Conservation (phyloP, 2,329 filamentous ascomycete genomes). For the Ophiostoma sp. region DNA sequence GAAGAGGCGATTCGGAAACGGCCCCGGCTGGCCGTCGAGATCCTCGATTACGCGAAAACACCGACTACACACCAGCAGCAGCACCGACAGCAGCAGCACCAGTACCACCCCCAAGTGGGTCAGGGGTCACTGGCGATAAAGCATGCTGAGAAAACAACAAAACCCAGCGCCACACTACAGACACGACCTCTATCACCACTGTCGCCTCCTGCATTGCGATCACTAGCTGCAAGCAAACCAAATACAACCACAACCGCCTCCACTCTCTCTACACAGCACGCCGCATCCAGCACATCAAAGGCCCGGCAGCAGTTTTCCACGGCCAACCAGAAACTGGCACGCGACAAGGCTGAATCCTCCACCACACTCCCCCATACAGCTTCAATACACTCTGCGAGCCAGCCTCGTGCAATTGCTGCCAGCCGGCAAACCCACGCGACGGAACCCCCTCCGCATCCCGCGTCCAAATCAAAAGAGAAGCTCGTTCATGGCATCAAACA, state of each 20-base stretch:
- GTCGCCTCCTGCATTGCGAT: constrained; percentile 1
- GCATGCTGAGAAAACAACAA: neutral
- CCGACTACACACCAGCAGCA: neutral
- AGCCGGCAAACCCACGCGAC: neutral
- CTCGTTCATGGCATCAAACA: constrained; percentile 57
- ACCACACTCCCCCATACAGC: constrained; percentile 1
- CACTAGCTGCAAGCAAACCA: neutral
- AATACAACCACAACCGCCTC: neutral
- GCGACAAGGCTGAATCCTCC: constrained; percentile 5
- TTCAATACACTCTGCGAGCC: neutral
- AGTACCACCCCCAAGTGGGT: neutral
- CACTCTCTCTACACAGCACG: neutral
- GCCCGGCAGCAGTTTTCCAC: neutral
- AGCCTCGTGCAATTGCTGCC: neutral
- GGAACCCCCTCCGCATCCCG: neutral
- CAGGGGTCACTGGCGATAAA: constrained; percentile 1
- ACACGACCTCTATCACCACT: constrained; percentile 12
- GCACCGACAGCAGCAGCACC: constrained; percentile 8
- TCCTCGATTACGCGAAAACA: constrained; percentile 30
- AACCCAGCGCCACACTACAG: neutral
- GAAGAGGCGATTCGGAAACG: constrained; percentile 42
- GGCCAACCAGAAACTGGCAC: neutral
- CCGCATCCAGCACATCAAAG: neutral
- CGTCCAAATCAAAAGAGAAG: constrained; percentile 44
- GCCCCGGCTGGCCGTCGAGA: constrained; percentile 49